Evolutionary conservation across 495 filamentous ascomycete genomes (phyloP).

Genomic region (Trichoderma reesei): DNA sequence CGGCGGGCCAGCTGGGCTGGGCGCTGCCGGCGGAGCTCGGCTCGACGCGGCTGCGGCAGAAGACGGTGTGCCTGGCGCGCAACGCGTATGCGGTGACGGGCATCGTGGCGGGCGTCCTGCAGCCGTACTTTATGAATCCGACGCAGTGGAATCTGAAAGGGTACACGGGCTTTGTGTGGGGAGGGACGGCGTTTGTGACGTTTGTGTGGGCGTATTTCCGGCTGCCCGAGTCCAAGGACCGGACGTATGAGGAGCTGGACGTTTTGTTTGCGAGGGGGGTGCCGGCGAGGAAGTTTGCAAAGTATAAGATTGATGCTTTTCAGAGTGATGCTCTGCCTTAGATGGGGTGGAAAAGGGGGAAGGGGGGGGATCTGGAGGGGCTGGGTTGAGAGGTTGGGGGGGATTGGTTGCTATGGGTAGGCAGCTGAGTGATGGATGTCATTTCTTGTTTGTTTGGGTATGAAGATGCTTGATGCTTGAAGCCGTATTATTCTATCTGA

Average conservation of each 20-base stretch:
- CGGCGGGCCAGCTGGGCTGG: slow-evolving; percentile 45
- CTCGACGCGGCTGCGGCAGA: slow-evolving; percentile 39
- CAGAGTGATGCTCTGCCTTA: background rate
- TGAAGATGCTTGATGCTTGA: too few species aligned
- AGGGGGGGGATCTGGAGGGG: too few species aligned
- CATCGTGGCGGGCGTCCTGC: slow-evolving; percentile 31
- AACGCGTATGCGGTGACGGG: slow-evolving; percentile 34
- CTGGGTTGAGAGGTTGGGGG: too few species aligned
- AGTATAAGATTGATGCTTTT: slow-evolving; percentile 1
- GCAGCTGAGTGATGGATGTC: too few species aligned
- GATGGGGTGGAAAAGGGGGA: background rate
- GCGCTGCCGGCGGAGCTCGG: slow-evolving; percentile 45
- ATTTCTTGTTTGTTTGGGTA: too few species aligned
- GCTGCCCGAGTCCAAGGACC: slow-evolving; percentile 33
- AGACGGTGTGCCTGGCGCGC: slow-evolving; percentile 44
- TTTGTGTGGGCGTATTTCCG: slow-evolving; percentile 25
- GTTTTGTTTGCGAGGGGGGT: slow-evolving; percentile 40
- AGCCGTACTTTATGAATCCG: slow-evolving; percentile 36
- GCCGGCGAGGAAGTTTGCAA: slow-evolving; percentile 32
- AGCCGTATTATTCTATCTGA: too few species aligned
- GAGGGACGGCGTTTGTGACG: slow-evolving; percentile 34
- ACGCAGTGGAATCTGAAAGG: slow-evolving; percentile 41
- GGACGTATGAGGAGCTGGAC: slow-evolving; percentile 44
- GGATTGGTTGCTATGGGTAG: too few species aligned
- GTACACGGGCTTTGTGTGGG: slow-evolving; percentile 44